Evolutionary conservation across 2,329 filamentous ascomycete genomes (phyloP), one percentile per base, ranked within the genome.

Genomic region (Paecilomyces dactylethromorphus): DNA sequence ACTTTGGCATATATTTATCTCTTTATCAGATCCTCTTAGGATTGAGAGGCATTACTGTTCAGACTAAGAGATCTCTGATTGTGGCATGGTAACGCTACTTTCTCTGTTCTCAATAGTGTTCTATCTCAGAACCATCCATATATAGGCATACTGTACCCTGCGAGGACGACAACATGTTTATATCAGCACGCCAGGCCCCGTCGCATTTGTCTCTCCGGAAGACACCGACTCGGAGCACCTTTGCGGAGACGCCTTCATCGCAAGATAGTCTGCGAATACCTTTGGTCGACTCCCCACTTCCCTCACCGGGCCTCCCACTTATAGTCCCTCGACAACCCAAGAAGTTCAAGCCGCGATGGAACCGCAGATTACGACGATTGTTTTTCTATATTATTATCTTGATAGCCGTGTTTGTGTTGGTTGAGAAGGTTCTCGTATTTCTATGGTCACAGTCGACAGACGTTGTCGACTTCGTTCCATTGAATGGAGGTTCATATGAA

Each of bases 271-370:
- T 84, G 84, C 55, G 87, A 81, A 26, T 87, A 81, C 33, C 85
- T 62, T 81, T 90, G 45, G 77, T 87, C 65, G 87, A 85, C 71
- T 86, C 84, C 26, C 89, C 88, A 26, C 87, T 88, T 3, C 83
- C 83, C 33, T 93, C 87, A 1, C 89, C 88, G 1, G 84, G 84
- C 62, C 82, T 92, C 55, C 90, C 88, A 12, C 86, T 84, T 13
- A 80, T 89, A 56, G 78, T 88, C 35, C 86, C 86, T 13, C 82
- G 86, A 61, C 84, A 85, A 68, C 83, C 86, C 68, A 86, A 87
- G 73, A 82, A 85, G 54, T 79, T 80, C 21, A 76, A 79, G 51
- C 77, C 82, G n/a, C 75, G 83, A 54, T 82, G 82, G 39, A 84
- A 83, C 3, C 84, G 83, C 59, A 80, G 83, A 58, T 76, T 87